Evolutionary conservation across 805 yeast species (phyloP).

Genomic region (Blastobotrys terrestris): DNA sequence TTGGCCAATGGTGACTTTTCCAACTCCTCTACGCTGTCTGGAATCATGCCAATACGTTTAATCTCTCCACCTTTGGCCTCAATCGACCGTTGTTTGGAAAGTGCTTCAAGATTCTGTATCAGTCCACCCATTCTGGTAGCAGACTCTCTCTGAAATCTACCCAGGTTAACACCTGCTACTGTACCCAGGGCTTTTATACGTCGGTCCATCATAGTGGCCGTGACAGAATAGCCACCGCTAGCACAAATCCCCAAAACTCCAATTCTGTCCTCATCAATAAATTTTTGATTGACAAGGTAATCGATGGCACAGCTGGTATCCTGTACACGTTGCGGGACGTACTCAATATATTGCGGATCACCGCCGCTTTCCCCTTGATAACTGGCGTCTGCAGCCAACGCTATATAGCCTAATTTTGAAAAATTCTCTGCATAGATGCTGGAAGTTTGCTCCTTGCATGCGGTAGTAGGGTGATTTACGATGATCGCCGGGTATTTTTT

Average conservation of each 20-base stretch:
- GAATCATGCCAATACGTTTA: not conserved
- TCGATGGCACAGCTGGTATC: slow-evolving; percentile 12
- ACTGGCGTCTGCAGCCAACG: slow-evolving; percentile 13
- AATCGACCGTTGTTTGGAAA: not conserved
- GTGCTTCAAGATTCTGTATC: not conserved
- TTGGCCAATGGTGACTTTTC: not conserved
- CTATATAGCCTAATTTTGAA: slow-evolving; percentile 9
- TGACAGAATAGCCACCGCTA: slow-evolving; percentile 13
- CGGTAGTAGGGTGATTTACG: slow-evolving; percentile 11
- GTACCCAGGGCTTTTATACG: slow-evolving; percentile 12
- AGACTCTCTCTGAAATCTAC: slow-evolving; percentile 4
- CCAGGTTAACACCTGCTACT: slow-evolving; percentile 10
- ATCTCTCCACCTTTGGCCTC: not conserved
- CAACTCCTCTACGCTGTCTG: not conserved
- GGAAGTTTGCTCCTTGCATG: slow-evolving; percentile 16
- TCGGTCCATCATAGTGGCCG: slow-evolving; percentile 12
- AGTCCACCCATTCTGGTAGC: not conserved
- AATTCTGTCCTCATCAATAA: slow-evolving; percentile 8
- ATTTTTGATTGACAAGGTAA: slow-evolving; percentile 4
- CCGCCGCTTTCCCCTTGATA: slow-evolving; percentile 16
- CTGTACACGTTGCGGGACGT: slow-evolving; percentile 12
- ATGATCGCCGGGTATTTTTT: slow-evolving; percentile 13
- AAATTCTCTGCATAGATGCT: slow-evolving; percentile 10
- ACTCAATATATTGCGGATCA: slow-evolving; percentile 10
- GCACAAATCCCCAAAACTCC: slow-evolving; percentile 16